Percentiles rank a stretch among this genome's conserved stretches.
These are phyloP conservation scores for Macrotyloma uniflorum DNA, from an alignment of 306 rosid species.

Conservation along the genomic window DNA sequence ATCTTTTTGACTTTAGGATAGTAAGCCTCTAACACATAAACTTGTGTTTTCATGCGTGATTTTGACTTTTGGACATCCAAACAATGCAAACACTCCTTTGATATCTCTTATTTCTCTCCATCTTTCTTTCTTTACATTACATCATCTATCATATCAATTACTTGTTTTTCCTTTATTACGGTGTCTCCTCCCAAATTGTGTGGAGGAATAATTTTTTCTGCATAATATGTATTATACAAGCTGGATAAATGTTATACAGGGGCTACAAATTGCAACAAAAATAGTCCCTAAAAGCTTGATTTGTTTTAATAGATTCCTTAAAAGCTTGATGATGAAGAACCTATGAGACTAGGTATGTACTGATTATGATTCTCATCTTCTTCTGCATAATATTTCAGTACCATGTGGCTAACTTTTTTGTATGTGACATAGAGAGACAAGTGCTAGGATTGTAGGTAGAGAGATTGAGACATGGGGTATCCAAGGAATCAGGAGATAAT, in stretches of 20 bases:
- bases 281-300: not conserved
- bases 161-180: not conserved
- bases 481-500: slow-evolving; percentile 35
- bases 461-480: not conserved
- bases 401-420: not conserved
- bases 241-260: not conserved
- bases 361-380: not conserved
- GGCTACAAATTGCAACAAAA: not conserved
- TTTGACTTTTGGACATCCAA: no score
- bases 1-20: not conserved
- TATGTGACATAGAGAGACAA: slow-evolving; percentile 55
- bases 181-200: not conserved
- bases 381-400: not conserved
- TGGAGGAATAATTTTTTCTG: not conserved
- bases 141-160: not conserved
- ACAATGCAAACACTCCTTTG: not conserved
- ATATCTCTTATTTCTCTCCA: no score
- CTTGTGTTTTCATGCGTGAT: not conserved
- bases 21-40: not conserved
- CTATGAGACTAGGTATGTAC: not conserved
- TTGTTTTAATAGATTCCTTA: not conserved
- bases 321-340: not conserved
- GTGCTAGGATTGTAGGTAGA: slow-evolving; percentile 45
- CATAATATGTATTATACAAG: not conserved
- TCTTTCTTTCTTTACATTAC: not conserved